Evolutionary conservation across 768 basidiomycete genomes (phyloP).

Genomic region (Tulasnella sp.): DNA sequence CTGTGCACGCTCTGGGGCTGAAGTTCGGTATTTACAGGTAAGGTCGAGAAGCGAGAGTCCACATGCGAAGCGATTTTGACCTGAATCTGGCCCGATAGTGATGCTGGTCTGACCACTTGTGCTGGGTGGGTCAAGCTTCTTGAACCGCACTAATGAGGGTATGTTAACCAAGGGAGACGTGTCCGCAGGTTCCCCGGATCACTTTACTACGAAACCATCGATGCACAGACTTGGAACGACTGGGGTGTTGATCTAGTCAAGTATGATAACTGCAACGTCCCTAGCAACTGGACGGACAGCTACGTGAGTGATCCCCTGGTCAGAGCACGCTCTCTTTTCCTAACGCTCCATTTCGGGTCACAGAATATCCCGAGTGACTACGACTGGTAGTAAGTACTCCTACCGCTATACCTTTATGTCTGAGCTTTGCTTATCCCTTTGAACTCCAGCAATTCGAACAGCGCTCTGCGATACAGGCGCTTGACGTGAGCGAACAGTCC

Average conservation of each 20-base stretch:
- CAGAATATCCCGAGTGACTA: slow-evolving; percentile 37
- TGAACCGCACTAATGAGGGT: neutral
- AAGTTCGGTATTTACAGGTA: slow-evolving; percentile 53
- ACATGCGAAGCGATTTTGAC: neutral
- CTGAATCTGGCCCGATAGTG: slow-evolving; percentile 36
- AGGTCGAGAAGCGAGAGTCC: neutral
- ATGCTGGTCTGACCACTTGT: slow-evolving; percentile 52
- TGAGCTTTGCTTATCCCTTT: neutral
- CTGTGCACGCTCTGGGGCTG: slow-evolving; percentile 47
- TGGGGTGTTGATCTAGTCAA: slow-evolving; percentile 58
- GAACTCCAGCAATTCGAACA: slow-evolving; percentile 48
- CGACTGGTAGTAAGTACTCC: slow-evolving; percentile 47
- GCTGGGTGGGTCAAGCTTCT: slow-evolving; percentile 36
- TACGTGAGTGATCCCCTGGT: neutral
- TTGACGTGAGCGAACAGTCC: slow-evolving; percentile 44
- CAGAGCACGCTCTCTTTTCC: neutral
- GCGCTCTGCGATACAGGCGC: slow-evolving; percentile 53
- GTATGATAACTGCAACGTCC: slow-evolving; percentile 56
- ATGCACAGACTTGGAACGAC: slow-evolving; percentile 49
- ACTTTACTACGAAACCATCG: slow-evolving; percentile 46
- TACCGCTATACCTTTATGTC: neutral
- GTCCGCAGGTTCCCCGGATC: slow-evolving; percentile 48
- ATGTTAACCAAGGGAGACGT: neutral
- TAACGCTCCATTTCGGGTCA: neutral
- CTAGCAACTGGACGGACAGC: slow-evolving; percentile 48